Conservation (phyloP, 2,329 filamentous ascomycete genomes). For the Emmonsia crescens region DNA sequence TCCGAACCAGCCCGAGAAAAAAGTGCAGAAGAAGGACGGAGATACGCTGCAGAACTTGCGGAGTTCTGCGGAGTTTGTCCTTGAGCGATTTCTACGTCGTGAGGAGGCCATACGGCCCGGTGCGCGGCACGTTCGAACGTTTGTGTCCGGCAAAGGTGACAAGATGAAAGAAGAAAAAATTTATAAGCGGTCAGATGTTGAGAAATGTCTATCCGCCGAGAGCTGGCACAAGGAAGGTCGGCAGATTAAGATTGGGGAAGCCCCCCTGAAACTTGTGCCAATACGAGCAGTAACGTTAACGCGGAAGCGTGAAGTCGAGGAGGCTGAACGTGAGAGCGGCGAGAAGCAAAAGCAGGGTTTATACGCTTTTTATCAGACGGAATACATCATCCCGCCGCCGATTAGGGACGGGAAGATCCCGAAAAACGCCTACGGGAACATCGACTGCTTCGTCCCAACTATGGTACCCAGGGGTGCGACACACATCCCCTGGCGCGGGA, state of each 20-base stretch:
- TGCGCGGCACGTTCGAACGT: conserved; percentile 61
- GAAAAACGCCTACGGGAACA: conserved; percentile 91
- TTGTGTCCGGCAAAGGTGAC: conserved; percentile 63
- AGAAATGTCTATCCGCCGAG: conserved; percentile 79
- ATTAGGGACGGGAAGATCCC: conserved; percentile 79
- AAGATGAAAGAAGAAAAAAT: conserved; percentile 68
- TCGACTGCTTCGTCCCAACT: conserved; percentile 85
- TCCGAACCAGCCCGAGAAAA: conserved; percentile 60
- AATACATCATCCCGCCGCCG: conserved; percentile 87
- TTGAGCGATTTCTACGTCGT: conserved; percentile 76
- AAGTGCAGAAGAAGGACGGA: conserved; percentile 56
- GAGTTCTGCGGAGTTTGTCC: conserved; percentile 69
- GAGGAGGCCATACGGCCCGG: conserved; percentile 73
- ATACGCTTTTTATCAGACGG: conserved; percentile 74
- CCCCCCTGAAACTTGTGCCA: conserved; percentile 75
- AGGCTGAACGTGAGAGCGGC: conserved; percentile 67
- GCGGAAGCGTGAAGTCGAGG: conserved; percentile 77
- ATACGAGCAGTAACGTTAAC: conserved; percentile 85
- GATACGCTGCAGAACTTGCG: conserved; percentile 86
- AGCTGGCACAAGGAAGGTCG: conserved; percentile 97
- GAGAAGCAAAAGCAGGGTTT: conserved; percentile 78
- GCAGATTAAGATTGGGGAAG: conserved; percentile 56
- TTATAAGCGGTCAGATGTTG: conserved; percentile 66
- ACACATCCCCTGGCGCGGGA: conserved; percentile 70
- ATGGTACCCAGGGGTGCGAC: conserved; percentile 83